Percentiles rank a stretch among this genome's conserved stretches.
phyloP scores from a whole-genome alignment of 2,329 filamentous ascomycete genomes.

The Pseudopyricularia cyperi region DNA sequence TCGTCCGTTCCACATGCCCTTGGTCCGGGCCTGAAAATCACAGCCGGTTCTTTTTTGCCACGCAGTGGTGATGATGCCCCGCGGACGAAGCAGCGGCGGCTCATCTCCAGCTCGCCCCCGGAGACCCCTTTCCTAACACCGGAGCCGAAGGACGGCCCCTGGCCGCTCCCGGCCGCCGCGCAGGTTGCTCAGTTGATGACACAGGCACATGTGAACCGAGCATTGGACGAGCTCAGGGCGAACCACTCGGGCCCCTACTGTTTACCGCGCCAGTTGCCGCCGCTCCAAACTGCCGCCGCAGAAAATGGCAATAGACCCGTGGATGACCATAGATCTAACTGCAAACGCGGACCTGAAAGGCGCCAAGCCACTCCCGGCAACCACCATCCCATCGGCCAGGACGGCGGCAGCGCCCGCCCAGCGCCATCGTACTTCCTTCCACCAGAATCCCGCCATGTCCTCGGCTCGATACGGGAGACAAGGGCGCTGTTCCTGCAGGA shows the following conservation, averaged over 20 bases:
- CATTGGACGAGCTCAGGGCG: conserved; percentile 23
- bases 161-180: conserved; percentile 16
- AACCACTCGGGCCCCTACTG: conserved; percentile 29
- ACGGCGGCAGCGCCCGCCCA: not conserved
- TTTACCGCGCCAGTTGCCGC: conserved; percentile 22
- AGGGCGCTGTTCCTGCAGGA: conserved; percentile 24
- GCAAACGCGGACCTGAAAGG: not conserved
- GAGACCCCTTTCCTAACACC: conserved; percentile 35
- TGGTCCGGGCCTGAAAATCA: not conserved
- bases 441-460: conserved; percentile 28
- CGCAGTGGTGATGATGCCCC: not conserved
- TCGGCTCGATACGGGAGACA: conserved; percentile 31
- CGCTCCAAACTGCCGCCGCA: not conserved
- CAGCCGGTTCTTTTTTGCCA: not conserved
- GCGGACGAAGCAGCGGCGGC: conserved; percentile 9
- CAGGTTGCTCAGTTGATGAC: conserved; percentile 42
- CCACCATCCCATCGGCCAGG: not conserved
- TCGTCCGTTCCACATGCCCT: not conserved
- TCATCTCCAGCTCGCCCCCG: conserved; percentile 31
- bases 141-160: conserved; percentile 25
- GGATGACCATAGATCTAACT: not conserved
- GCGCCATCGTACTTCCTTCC: conserved; percentile 19
- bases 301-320: not conserved
- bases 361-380: not conserved
- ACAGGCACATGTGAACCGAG: conserved; percentile 28